Evolutionary conservation across 2,329 filamentous ascomycete genomes (phyloP), one percentile per base, ranked within the genome.

Genomic region (Myotisia sp.): DNA sequence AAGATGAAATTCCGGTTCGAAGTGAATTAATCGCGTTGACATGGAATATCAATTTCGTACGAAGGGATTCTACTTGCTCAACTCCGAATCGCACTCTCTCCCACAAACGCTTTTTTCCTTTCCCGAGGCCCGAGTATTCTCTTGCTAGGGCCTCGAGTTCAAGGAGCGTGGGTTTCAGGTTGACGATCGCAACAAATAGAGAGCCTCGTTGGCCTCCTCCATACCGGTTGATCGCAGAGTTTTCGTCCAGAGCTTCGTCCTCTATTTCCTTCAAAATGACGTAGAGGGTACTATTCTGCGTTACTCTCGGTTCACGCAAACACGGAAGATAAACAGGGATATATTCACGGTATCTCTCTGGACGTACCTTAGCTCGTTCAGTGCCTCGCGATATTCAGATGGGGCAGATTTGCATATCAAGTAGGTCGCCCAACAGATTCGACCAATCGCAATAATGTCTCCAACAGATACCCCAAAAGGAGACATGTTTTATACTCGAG

Each of bases 181-280:
- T 30, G 7, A n/a, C 6, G n/a, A 30, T 10, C 20, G 29, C 29
- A 10, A 18, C 12, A 19, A 18, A 9, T 5, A 30, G 14, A 30
- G 18, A 19, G 12, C 14, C 29, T 18, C n/a, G 14, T 9, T 30
- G 14, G 5, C 29, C 6, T n/a, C 14, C 14, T 6, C 29, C 29
- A n/a, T 30, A 18, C n/a, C 29, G 14, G 18, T 30, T 30, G 12
- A 30, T 14, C 6, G 20, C 20, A 6, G 29, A 30, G 18, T 30
- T 30, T 7, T 14, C 6, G 12, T 30, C 29, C n/a, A 18, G 29
- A n/a, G 29, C 29, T 30, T 30, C 29, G 12, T 8, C 6, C 20
- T 30, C 29, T 19, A 30, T 18, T n/a, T 30, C 29, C n/a, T 20
- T 30, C 6, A 30, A 18, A 18, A 20, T 30, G 29, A 30, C 14